phyloP scores from a whole-genome alignment of 257 asterid genomes.

The Eustoma russellianum region DNA sequence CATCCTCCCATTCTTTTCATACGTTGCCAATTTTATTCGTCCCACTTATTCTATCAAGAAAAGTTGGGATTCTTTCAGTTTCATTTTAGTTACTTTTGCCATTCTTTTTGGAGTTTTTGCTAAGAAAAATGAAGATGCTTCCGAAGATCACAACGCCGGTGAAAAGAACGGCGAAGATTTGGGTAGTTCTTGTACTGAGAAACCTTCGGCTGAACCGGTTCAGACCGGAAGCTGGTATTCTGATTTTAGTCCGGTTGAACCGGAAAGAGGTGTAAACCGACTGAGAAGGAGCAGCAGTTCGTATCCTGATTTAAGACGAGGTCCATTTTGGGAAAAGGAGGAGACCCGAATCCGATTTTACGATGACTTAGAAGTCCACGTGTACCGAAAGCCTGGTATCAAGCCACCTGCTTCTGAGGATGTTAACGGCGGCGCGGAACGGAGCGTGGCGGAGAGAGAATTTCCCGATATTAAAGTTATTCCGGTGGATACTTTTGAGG shows the following conservation, averaged over 20 bases:
- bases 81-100: conserved; percentile 60
- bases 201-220: too few species aligned
- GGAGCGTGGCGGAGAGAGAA: conserved; percentile 17
- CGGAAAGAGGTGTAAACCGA: conserved; percentile 16
- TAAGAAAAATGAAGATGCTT: conserved; percentile 44
- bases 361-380: conserved; percentile 65
- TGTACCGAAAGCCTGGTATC: conserved; percentile 26
- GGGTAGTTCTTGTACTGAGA: too few species aligned
- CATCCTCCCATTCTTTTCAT: conserved; percentile 50
- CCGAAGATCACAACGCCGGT: conserved; percentile 12
- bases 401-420: conserved; percentile 1
- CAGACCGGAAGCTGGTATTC: too few species aligned
- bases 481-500: conserved; percentile 58
- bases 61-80: conserved; percentile 64
- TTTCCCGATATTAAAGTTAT: conserved; percentile 25
- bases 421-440: conserved; percentile 17
- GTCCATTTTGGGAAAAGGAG: conserved; percentile 37
- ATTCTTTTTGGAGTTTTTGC: conserved; percentile 71
- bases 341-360: conserved; percentile 25
- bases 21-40: conserved; percentile 34
- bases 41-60: conserved; percentile 56
- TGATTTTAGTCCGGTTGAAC: too few species aligned
- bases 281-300: conserved; percentile 72
- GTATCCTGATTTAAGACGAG: conserved; percentile 73
- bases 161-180: not conserved